Conservation (phyloP, 495 filamentous ascomycete species). For the Daldinia vernicosa region DNA sequence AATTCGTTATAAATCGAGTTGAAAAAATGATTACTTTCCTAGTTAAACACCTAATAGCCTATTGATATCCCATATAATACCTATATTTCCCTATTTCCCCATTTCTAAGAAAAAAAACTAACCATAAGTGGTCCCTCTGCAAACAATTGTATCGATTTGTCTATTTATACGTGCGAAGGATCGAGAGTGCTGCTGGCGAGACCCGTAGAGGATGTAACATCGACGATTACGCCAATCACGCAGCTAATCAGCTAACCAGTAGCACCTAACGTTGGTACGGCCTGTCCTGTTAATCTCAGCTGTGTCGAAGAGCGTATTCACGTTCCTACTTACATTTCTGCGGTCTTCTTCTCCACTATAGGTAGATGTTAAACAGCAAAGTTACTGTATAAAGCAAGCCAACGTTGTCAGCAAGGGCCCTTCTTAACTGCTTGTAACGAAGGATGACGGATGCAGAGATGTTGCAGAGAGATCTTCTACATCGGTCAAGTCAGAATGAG, state of each 20-base stretch:
- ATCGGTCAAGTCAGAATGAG: conserved; percentile 15
- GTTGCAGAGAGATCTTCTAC: conserved; percentile 14
- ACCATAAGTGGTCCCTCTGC: background rate
- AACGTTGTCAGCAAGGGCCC: conserved; percentile 26
- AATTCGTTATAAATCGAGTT: background rate
- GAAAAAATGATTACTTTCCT: background rate
- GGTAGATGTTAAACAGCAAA: conserved; percentile 23
- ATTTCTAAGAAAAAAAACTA: background rate
- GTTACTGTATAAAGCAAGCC: conserved; percentile 29
- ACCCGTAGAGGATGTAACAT: conserved; percentile 31
- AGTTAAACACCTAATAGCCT: background rate
- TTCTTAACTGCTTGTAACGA: conserved; percentile 13
- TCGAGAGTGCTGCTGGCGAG: conserved; percentile 12
- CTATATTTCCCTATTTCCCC: background rate
- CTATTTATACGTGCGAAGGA: conserved; percentile 38
- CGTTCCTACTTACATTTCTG: background rate
- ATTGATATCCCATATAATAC: background rate
- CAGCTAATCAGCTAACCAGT: conserved; percentile 17
- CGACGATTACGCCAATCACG: conserved; percentile 29
- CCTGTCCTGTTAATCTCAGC: conserved; percentile 24
- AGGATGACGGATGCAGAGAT: conserved; percentile 32
- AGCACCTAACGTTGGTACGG: conserved; percentile 9
- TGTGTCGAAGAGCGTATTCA: background rate
- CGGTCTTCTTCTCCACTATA: conserved; percentile 11
- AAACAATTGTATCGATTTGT: conserved; percentile 1